Evolutionary conservation across 2,329 filamentous ascomycete genomes (phyloP).

Genomic region (Didymosphaeria variabile): DNA sequence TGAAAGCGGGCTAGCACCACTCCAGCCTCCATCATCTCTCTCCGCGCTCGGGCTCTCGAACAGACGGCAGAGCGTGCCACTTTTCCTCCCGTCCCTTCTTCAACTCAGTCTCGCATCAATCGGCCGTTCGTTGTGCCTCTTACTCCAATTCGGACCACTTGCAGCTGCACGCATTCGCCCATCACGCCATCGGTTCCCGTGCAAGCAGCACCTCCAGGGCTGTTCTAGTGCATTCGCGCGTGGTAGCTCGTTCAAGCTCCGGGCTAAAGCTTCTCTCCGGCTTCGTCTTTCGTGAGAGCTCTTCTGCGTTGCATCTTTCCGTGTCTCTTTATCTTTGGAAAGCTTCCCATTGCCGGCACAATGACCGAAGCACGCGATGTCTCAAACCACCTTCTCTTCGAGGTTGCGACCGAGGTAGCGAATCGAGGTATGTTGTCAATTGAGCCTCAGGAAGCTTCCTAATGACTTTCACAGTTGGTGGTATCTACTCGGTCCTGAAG

Average conservation of each 20-base stretch:
- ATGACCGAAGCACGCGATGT: constrained; percentile 69
- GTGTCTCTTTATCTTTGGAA: constrained; percentile 19
- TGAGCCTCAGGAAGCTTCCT: constrained; percentile 15
- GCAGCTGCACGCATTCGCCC: constrained; percentile 6
- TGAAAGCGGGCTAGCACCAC: constrained; percentile 22
- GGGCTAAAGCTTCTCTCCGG: constrained; percentile 16
- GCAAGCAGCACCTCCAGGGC: constrained; percentile 34
- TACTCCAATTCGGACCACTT: background rate
- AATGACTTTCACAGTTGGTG: constrained; percentile 73
- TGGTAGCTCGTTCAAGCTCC: constrained; percentile 37
- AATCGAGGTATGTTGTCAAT: constrained; percentile 75
- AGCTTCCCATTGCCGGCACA: constrained; percentile 20
- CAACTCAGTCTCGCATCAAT: constrained; percentile 18
- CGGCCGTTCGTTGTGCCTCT: constrained; percentile 24
- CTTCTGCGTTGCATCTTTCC: constrained; percentile 12
- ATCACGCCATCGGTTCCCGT: constrained; percentile 8
- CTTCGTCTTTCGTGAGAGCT: background rate
- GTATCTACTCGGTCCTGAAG: constrained; percentile 99
- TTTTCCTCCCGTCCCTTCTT: constrained; percentile 15
- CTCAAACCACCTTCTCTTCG: constrained; percentile 94
- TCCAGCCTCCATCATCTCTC: constrained; percentile 30
- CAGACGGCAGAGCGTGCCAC: constrained; percentile 24
- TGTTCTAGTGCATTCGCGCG: constrained; percentile 37
- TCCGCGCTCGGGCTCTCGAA: constrained; percentile 29
- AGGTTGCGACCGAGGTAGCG: constrained; percentile 95